Evolutionary conservation across 768 basidiomycete species (phyloP), one percentile per base, ranked within the genome.

Genomic region (Mycena latifolia): DNA sequence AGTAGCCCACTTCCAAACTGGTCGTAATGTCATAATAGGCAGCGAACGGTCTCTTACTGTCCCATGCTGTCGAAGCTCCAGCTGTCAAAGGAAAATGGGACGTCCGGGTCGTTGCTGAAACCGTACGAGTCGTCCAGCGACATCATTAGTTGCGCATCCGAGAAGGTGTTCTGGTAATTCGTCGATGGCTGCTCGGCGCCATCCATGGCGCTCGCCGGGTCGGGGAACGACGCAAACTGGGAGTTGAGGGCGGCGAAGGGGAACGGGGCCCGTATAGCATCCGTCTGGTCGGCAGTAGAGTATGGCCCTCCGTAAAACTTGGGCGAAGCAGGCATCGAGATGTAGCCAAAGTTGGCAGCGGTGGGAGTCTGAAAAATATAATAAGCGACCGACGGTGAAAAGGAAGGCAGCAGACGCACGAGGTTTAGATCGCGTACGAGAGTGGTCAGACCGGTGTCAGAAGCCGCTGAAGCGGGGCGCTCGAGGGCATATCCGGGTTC

Each of bases 381-480:
- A 43, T 33, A 33, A 62, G 53, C 46, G 52, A 50, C 9, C 6
- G n/a, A 24, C 24, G 24, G 33, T 25, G 12, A 53, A 35, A 55
- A 47, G 24, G 57, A 48, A 24, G 39, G 52, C 45, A 18, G 8
- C 9, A 39, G n/a, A 61, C 71, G 45, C 61, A 82, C 81, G 50
- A 75, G 74, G 43, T 75, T 73, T 25, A 73, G 56, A 56, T 76
- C 76, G 24, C 65, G 75, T n/a, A 74, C 63, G 12, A 69, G 64
- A 50, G 59, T 55, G 45, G 71, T 66, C 22, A 76, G 41, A 43
- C 61, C 69, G 41, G 73, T 71, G 10, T 72, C 74, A 22, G 71
- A 64, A 41, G 58, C 61, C n/a, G 67, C 57, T 46, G 71, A 74
- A 15, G 73, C 71, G 47, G 72, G 73, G 37, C 75, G 72, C 41